A percentile compares a stretch with the other conserved stretches of the same genome.
phyloP scores from a whole-genome alignment of 345 rosid genomes.

The Gossypioides kirkii region DNA sequence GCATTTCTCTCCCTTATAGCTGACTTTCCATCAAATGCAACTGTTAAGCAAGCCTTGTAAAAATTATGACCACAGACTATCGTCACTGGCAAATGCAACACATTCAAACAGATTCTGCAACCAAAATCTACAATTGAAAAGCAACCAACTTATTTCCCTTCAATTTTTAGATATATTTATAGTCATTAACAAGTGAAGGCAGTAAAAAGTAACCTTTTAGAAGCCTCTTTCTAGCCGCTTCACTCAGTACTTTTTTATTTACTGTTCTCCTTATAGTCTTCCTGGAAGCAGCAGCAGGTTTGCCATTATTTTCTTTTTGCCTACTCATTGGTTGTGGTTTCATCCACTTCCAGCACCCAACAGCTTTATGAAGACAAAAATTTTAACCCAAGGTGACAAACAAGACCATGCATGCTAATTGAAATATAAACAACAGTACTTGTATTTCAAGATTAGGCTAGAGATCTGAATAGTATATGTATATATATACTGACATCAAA shows the following conservation, averaged over 20 bases:
- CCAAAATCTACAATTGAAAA: slow-evolving; percentile 35
- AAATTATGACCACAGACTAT: slow-evolving; percentile 62
- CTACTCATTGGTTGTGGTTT: slow-evolving; percentile 47
- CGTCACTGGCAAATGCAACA: slow-evolving; percentile 47
- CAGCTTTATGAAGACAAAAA: slow-evolving; percentile 31
- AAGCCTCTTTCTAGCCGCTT: no score
- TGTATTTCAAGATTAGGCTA: neutral
- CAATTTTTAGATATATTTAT: no score
- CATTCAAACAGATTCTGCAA: slow-evolving; percentile 45
- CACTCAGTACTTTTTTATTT: slow-evolving; percentile 8
- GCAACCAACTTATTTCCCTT: neutral
- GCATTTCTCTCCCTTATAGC: slow-evolving; percentile 37
- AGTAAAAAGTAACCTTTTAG: no score
- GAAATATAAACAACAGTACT: neutral
- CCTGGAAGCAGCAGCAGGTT: slow-evolving; percentile 11
- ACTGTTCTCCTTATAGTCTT: slow-evolving; percentile 2
- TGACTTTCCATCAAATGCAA: slow-evolving; percentile 38
- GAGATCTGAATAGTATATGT: no score
- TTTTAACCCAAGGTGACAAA: neutral
- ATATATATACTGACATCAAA: slow-evolving; percentile 31
- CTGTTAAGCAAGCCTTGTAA: slow-evolving; percentile 48
- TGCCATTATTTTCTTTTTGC: slow-evolving; percentile 12
- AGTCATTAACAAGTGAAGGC: no score
- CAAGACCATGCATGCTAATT: neutral
- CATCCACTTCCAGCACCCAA: slow-evolving; percentile 50